Evolutionary conservation across 352 stramenopile species (phyloP).

Genomic region (Globisporangium alternatum): DNA sequence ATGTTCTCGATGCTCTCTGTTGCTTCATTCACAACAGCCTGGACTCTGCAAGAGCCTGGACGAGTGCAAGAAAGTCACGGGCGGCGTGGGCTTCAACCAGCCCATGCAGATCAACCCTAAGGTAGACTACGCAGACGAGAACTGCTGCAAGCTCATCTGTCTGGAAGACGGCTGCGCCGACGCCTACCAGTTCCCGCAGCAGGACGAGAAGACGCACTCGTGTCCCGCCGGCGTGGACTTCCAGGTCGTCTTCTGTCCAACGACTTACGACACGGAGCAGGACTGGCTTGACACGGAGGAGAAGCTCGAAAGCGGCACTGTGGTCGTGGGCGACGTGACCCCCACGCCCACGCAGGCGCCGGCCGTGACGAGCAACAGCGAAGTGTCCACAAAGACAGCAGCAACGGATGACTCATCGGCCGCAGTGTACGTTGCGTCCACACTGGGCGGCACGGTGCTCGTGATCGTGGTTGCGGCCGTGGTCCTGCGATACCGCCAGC

Average conservation of each 20-base stretch:
- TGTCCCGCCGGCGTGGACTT: slow-evolving; percentile 36
- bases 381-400: slow-evolving; percentile 5
- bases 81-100: slow-evolving; percentile 60
- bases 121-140: slow-evolving; percentile 6
- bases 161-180: slow-evolving; percentile 49
- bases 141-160: slow-evolving; percentile 50
- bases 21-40: slow-evolving; percentile 26
- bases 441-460: slow-evolving; percentile 14
- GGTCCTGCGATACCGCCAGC: slow-evolving; percentile 10
- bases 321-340: slow-evolving; percentile 11
- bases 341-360: background rate
- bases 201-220: slow-evolving; percentile 52
- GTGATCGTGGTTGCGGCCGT: slow-evolving; percentile 1
- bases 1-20: background rate
- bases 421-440: slow-evolving; percentile 10
- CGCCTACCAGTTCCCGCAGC: slow-evolving; percentile 59
- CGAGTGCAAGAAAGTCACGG: slow-evolving; percentile 51
- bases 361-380: background rate
- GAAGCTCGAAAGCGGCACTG: background rate
- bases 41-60: slow-evolving; percentile 38
- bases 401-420: slow-evolving; percentile 5
- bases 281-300: slow-evolving; percentile 12
- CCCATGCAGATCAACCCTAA: slow-evolving; percentile 55
- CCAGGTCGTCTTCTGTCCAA: slow-evolving; percentile 48
- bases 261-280: slow-evolving; percentile 5